Conservation (phyloP, 1,139 yeast genomes). For the Magnusiomyces magnusii region DNA sequence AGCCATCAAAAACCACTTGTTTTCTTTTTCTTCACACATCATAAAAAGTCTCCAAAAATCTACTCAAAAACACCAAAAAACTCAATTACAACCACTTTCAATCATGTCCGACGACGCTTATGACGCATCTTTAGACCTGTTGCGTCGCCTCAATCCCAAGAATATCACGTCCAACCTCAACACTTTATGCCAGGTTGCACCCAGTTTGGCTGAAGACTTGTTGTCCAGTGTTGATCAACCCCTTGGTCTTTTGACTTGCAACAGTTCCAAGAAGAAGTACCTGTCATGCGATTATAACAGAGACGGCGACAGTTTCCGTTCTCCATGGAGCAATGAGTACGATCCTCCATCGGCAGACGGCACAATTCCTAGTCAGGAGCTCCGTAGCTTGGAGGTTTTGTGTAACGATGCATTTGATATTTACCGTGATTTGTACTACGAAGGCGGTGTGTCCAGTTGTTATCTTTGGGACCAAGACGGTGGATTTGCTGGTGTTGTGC, state of each 20-base stretch:
- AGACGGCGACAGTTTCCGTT: slow-evolving; percentile 86
- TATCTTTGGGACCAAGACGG: slow-evolving; percentile 76
- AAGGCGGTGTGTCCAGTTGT: slow-evolving; percentile 86
- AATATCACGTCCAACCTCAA: slow-evolving; percentile 54
- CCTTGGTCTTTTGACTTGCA: slow-evolving; percentile 50
- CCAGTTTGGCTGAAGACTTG: slow-evolving; percentile 82
- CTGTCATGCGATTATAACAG: slow-evolving; percentile 91
- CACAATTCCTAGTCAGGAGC: slow-evolving; percentile 60
- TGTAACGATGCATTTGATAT: slow-evolving; percentile 92
- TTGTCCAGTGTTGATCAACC: slow-evolving; percentile 87
- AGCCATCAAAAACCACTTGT: no score
- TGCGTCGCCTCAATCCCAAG: slow-evolving; percentile 80
- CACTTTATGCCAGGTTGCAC: slow-evolving; percentile 64
- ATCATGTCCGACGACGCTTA: slow-evolving; percentile 53
- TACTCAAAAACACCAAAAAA: background rate
- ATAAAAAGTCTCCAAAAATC: background rate
- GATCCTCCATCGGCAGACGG: slow-evolving; percentile 58
- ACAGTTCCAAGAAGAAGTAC: slow-evolving; percentile 54
- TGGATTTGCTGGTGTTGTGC: slow-evolving; percentile 84
- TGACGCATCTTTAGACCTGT: slow-evolving; percentile 82
- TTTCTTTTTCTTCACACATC: background rate
- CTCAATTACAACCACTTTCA: background rate
- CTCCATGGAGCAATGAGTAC: slow-evolving; percentile 86
- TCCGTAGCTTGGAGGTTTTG: slow-evolving; percentile 67
- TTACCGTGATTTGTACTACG: slow-evolving; percentile 88